A percentile compares a stretch with the other conserved stretches of the same genome.
Conservation (phyloP, 108 stramenopile genomes). For the Aureococcus anophagefferens region DNA sequence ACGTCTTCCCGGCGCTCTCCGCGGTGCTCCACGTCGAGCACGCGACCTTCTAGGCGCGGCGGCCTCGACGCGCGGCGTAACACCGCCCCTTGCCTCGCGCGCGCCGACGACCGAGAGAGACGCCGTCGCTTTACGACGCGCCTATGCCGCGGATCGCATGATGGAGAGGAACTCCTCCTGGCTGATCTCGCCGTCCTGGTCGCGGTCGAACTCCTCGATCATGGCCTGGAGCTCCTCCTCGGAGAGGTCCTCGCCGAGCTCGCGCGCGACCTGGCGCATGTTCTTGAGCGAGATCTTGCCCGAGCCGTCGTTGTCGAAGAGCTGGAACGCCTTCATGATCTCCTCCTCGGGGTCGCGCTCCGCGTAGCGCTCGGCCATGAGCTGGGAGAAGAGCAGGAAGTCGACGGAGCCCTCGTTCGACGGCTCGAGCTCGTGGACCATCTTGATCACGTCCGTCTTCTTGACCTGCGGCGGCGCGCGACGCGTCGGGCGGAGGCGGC, state of each 20-base stretch:
- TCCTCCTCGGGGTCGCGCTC: conserved; percentile 50
- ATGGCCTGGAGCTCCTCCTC: conserved; percentile 43
- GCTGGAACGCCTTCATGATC: conserved; percentile 46
- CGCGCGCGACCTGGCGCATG: conserved; percentile 38
- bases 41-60: too few species aligned
- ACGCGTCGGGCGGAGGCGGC: conserved; percentile 28
- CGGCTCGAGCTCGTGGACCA: conserved; percentile 43
- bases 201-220: conserved; percentile 39
- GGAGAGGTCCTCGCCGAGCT: conserved; percentile 52
- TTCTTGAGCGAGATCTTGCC: conserved; percentile 39
- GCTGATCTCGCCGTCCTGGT: conserved; percentile 25
- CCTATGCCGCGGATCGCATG: not conserved
- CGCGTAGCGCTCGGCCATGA: conserved; percentile 32
- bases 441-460: conserved; percentile 32
- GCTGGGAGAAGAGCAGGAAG: conserved; percentile 32
- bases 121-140: too few species aligned
- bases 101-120: too few species aligned
- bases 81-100: too few species aligned
- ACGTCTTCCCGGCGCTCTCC: too few species aligned
- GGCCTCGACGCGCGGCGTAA: too few species aligned
- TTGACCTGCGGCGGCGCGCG: conserved; percentile 35
- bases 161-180: conserved; percentile 1
- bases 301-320: conserved; percentile 43
- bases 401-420: conserved; percentile 32
- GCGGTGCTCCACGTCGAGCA: too few species aligned